A percentile compares a stretch with the other conserved stretches of the same genome.
Evolutionary conservation across 768 basidiomycete genomes (phyloP).

Genomic region (Pisolithus orientalis): DNA sequence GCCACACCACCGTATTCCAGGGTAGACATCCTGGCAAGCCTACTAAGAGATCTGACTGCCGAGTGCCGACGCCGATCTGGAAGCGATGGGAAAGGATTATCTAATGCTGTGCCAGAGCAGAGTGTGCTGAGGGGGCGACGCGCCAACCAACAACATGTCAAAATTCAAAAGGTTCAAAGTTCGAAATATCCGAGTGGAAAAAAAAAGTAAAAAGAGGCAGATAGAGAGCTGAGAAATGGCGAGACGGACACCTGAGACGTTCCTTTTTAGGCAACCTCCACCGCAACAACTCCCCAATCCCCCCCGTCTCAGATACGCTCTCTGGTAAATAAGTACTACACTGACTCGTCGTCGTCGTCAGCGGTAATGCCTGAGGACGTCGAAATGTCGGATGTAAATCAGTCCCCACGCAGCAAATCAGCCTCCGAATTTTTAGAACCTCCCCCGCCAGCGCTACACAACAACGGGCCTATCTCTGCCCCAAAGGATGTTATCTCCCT

Average conservation of each 20-base stretch:
- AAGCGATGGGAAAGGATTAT: background rate
- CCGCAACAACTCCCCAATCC: slow-evolving; percentile 24
- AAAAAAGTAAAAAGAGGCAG: slow-evolving; percentile 7
- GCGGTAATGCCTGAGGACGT: slow-evolving; percentile 17
- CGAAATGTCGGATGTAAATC: slow-evolving; percentile 20
- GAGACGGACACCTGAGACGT: slow-evolving; percentile 24
- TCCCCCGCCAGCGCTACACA: too few species aligned
- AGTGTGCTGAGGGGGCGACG: background rate
- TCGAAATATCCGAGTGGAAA: slow-evolving; percentile 17
- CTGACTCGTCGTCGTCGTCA: slow-evolving; percentile 3
- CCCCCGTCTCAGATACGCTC: background rate
- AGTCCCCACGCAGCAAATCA: background rate
- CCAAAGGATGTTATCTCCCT: slow-evolving; percentile 22
- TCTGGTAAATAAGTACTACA: background rate
- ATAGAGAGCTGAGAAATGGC: slow-evolving; percentile 20
- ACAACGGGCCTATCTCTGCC: slow-evolving; percentile 5
- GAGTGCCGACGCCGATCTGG: background rate
- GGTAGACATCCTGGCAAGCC: slow-evolving; percentile 8
- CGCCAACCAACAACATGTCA: slow-evolving; percentile 9
- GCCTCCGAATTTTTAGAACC: slow-evolving; percentile 1
- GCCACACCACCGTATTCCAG: slow-evolving; percentile 16
- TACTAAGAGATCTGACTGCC: background rate
- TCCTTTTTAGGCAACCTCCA: slow-evolving; percentile 33
- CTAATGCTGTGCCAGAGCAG: background rate
- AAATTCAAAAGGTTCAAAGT: slow-evolving; percentile 10